phyloP scores from a whole-genome alignment of 2,329 filamentous ascomycete genomes.

The Neophaeococcomyces mojaviensis region DNA sequence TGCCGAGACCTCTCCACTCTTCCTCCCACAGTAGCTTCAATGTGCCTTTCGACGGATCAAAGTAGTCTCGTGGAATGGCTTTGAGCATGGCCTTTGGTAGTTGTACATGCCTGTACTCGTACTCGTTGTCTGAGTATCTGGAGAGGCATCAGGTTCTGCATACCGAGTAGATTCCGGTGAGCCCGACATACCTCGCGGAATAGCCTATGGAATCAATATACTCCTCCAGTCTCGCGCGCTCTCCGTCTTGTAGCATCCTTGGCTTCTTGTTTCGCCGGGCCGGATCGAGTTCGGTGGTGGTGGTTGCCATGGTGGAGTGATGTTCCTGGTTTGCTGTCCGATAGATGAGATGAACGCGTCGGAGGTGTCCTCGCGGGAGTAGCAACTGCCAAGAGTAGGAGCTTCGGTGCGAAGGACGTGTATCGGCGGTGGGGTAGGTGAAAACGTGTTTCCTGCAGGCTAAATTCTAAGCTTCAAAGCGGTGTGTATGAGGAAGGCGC shows the following conservation, averaged over 20 bases:
- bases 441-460: neutral
- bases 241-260: conserved; percentile 68
- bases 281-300: conserved; percentile 59
- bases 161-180: neutral
- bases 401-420: neutral
- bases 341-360: no score
- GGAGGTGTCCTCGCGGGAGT: no score
- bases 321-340: neutral
- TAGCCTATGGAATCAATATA: conserved; percentile 94
- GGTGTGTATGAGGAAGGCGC: neutral
- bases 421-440: neutral
- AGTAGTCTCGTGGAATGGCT: conserved; percentile 89
- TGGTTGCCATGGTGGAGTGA: neutral
- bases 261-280: conserved; percentile 81
- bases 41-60: conserved; percentile 80
- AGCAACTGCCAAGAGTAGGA: no score
- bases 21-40: conserved; percentile 97
- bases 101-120: conserved; percentile 95
- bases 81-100: conserved; percentile 98
- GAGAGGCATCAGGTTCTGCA: conserved; percentile 1
- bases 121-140: conserved; percentile 88
- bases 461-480: neutral
- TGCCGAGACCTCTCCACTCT: conserved; percentile 93
- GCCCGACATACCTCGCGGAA: conserved; percentile 63
- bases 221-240: conserved; percentile 79